These are phyloP conservation scores for Adansonia digitata DNA, from an alignment of 345 rosid genomes.

Conservation along the genomic window DNA sequence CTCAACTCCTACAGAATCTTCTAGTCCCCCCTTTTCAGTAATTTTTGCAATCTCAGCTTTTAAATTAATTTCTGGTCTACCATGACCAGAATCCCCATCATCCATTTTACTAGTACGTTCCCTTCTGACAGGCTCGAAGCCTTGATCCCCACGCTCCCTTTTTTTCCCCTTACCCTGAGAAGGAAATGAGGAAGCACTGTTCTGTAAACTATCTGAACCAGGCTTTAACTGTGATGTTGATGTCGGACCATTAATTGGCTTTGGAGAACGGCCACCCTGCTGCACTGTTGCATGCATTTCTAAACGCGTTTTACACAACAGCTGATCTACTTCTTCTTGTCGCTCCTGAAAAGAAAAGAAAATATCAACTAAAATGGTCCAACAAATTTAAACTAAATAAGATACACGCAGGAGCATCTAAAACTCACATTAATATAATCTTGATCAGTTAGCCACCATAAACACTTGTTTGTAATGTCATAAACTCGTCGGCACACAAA, in stretches of 20 bases:
- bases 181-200: constrained; percentile 43
- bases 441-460: constrained; percentile 98
- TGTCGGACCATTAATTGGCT: constrained; percentile 66
- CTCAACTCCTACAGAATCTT: constrained; percentile 74
- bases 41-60: constrained; percentile 67
- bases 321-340: constrained; percentile 73
- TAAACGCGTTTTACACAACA: constrained; percentile 52
- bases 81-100: constrained; percentile 52
- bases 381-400: background rate
- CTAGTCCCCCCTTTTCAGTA: constrained; percentile 75
- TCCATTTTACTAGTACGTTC: constrained; percentile 55
- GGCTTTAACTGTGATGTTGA: constrained; percentile 67
- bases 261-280: constrained; percentile 81
- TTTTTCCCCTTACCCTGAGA: constrained; percentile 87
- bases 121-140: constrained; percentile 60
- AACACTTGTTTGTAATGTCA: constrained; percentile 58
- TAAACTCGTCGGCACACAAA: constrained; percentile 86
- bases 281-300: constrained; percentile 83
- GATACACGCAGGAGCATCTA: background rate
- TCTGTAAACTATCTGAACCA: constrained; percentile 62
- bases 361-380: background rate
- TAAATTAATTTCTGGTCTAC: constrained; percentile 48
- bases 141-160: constrained; percentile 81
- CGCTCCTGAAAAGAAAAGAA: constrained; percentile 37
- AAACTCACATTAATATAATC: constrained; percentile 74